Conservation (phyloP, 2,329 filamentous ascomycete genomes). For the Fusarium sp. region DNA sequence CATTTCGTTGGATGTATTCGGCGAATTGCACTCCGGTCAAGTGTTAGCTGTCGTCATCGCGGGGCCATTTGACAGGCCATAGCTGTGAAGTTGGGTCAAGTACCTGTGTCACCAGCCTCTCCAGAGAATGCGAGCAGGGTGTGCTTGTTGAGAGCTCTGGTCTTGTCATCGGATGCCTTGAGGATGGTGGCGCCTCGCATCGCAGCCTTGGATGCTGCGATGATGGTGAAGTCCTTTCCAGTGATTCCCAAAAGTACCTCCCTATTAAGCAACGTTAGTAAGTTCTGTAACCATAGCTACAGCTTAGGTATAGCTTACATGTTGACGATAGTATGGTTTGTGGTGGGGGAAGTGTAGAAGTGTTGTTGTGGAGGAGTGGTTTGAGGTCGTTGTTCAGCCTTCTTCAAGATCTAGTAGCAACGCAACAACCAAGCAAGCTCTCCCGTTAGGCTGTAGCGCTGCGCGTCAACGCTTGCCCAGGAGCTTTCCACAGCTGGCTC, state of each 20-base stretch:
- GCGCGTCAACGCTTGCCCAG: slow-evolving; percentile 49
- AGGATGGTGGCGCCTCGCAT: slow-evolving; percentile 98
- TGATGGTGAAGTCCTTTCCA: slow-evolving; percentile 98
- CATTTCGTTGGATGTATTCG: slow-evolving; percentile 98
- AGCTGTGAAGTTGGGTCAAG: neutral
- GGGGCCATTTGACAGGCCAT: slow-evolving; percentile 7
- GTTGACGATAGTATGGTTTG: slow-evolving; percentile 36
- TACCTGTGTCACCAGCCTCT: slow-evolving; percentile 95
- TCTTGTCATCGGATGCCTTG: slow-evolving; percentile 97
- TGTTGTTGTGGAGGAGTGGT: slow-evolving; percentile 35
- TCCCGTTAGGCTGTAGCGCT: slow-evolving; percentile 52
- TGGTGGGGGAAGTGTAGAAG: slow-evolving; percentile 21
- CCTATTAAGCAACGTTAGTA: slow-evolving; percentile 62
- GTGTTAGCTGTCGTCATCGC: slow-evolving; percentile 39
- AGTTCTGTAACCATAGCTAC: slow-evolving; percentile 11
- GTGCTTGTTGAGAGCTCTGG: slow-evolving; percentile 88
- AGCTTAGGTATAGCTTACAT: slow-evolving; percentile 38
- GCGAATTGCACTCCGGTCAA: slow-evolving; percentile 88
- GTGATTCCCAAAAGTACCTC: slow-evolving; percentile 98
- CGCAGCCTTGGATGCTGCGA: slow-evolving; percentile 96
- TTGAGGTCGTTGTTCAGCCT: slow-evolving; percentile 38
- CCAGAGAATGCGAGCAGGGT: slow-evolving; percentile 95
- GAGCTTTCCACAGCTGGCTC: slow-evolving; percentile 34
- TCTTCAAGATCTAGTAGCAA: slow-evolving; percentile 38
- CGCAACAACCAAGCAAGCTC: slow-evolving; percentile 44